Base-by-base conservation (phyloP, 768 basidiomycete genomes). In the Kondoa malvinella region DNA sequence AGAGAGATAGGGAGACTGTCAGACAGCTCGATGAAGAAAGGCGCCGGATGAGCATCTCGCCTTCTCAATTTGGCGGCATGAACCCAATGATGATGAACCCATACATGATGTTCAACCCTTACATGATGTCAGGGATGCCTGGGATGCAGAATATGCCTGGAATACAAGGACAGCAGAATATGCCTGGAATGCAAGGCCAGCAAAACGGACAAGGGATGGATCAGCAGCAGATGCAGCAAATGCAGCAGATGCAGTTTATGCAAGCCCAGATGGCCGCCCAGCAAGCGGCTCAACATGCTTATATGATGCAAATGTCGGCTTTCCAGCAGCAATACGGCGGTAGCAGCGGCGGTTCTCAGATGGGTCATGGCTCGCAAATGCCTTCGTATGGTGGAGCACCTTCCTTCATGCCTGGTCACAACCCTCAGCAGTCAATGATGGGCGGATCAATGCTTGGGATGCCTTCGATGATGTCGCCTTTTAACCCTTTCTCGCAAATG, bases 1-100 rank as follows among this genome's bases (percentile, higher is more conserved):
- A 97, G 78, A 83, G 92, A 57, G 92, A 97, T 74, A 87, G 88
- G 76, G 82, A 94, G 34, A 70, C 90, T 34, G 92, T 89, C 4
- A 94, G 97, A 78, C 58, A 59, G 25, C 15, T 25, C 25, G 30
- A 17, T 3, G 61, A 27, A 3, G 61, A 63, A 8, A 27, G 33
- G 16, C 61, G 32, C 32, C 27, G 61, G 15, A 16, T 26, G 32
- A 26, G n/a, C 8, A 25, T 31, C 27, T 4, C 58, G 15, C 30
- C 58, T 4, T 8, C 14, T 25, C 58, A 25, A 59, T 31, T 63
- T 27, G 61, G 61, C 8, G 27, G 17, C 27, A 31, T 31, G 16
- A 27, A 27, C 32, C 58, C n/a, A 31, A 60, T 60, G 58, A 27
- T 33, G 16, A 31, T 63, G 16, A 60, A 8, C 8, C 8, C 12